Conservation (phyloP, 192 early-diverging fungal genomes). For the Mortierella hygrophila region DNA sequence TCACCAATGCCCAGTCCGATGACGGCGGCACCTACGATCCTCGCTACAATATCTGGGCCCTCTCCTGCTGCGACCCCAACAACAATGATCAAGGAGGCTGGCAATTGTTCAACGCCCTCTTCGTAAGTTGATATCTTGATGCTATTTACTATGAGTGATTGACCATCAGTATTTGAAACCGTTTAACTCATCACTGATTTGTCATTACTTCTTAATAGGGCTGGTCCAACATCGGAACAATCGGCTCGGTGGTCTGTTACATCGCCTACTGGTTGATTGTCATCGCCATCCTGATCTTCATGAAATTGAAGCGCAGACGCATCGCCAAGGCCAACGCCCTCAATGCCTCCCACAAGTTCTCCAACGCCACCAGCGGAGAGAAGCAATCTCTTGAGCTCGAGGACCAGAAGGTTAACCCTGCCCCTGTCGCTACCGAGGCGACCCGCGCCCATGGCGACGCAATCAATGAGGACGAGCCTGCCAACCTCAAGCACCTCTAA, state of each 20-base stretch:
- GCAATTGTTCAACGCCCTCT: conserved; percentile 80
- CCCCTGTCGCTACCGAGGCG: neutral
- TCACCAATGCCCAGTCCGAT: conserved; percentile 33
- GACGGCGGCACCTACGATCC: conserved; percentile 29
- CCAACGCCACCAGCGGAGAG: neutral
- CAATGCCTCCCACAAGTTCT: neutral
- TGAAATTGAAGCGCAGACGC: conserved; percentile 48
- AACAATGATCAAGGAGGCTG: conserved; percentile 63
- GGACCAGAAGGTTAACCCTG: neutral
- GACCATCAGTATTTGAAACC: neutral
- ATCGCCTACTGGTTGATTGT: conserved; percentile 82
- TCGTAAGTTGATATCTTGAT: conserved; percentile 4
- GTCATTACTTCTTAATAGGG: conserved; percentile 50
- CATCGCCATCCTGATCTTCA: conserved; percentile 59
- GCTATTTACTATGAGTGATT: neutral
- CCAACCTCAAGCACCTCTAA: neutral
- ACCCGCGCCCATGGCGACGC: neutral
- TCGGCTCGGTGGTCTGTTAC: conserved; percentile 81
- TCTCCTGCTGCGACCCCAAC: conserved; percentile 72
- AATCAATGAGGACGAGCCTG: neutral
- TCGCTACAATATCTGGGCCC: conserved; percentile 63
- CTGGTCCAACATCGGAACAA: conserved; percentile 81
- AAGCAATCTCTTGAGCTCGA: neutral
- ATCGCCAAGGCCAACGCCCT: neutral
- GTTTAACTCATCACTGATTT: too few relatives aligned